Conservation (phyloP, 805 yeast genomes). For the Wickerhamiella nectarea region DNA sequence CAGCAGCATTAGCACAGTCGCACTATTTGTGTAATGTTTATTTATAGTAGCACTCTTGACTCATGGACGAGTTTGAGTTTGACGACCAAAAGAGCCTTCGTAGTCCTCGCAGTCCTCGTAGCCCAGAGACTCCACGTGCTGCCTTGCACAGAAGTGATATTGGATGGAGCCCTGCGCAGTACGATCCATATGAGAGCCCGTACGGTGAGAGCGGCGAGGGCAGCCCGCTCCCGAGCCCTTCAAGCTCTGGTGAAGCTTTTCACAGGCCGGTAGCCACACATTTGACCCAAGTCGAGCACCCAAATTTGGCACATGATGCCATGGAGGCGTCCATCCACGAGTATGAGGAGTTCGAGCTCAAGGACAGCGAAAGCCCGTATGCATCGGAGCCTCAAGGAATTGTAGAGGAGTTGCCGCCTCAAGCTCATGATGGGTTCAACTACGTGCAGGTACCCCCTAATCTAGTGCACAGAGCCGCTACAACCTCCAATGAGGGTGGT, state of each 20-base stretch:
- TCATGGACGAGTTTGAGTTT: not conserved
- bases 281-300: constrained; percentile 3
- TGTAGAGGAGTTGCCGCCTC: not conserved
- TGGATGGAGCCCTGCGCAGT: constrained; percentile 3
- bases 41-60: not conserved
- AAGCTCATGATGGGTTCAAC: constrained; percentile 7
- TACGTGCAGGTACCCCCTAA: constrained; percentile 2
- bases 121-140: not conserved
- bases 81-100: not conserved
- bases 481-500: too few species aligned
- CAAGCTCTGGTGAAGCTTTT: not conserved
- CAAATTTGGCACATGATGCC: constrained; percentile 2
- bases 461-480: not conserved
- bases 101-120: not conserved
- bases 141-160: not conserved
- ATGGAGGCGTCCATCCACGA: not conserved
- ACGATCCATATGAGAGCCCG: not conserved
- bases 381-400: not conserved
- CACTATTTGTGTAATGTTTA: not conserved
- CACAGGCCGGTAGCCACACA: constrained; percentile 6
- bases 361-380: not conserved
- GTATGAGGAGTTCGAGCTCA: not conserved
- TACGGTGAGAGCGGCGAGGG: too few species aligned
- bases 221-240: not conserved
- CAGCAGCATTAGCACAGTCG: not conserved